Evolutionary conservation across 129 eudicot genomes (phyloP), one percentile per base, ranked within the genome.

Genomic region (Saposhnikovia divaricata): DNA sequence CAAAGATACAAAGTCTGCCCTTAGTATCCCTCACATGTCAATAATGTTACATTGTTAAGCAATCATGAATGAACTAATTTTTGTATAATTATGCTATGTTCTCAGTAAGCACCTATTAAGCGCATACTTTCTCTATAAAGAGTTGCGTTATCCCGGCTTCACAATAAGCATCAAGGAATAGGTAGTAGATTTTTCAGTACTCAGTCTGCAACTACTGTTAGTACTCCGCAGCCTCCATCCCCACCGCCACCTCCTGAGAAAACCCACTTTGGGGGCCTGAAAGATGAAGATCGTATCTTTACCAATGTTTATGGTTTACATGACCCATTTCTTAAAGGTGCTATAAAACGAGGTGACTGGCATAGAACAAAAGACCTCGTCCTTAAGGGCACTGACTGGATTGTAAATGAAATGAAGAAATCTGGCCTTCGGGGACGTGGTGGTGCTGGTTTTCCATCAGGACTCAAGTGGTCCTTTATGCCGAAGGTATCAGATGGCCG

Each of bases 361-460:
- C 47, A 94, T 63, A 85, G 97, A 81, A 94, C 98, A 12, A 94
- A 94, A 83, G 98, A 94, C 83, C 77, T 94, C 47, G 97, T 94
- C 16, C 50, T 88, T 72, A 94, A 94, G 88, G 98, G 98, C 21
- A 1, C 96, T 51, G 98, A 94, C 74, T 91, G 97, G 98, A 94
- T 94, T 3, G 96, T 94, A 42, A 90, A 86, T 55, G 97, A 95
- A 80, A 92, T 95, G 90, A 92, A 95, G 87, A 92, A 92, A 57
- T 95, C 98, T 43, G 97, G 98, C 51, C 87, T 95, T n/a, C 93
- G 97, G 45, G 98, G 98, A 51, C 96, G 98, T 81, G 98, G 98
- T 84, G 97, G 98, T 48, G 98, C 98, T 66, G 98, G 97, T 45
- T 92, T 95, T 76, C 96, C 98, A 45, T 92, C 98, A 34, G 98